Conservation (phyloP, 768 basidiomycete genomes). For the Chalciporus pseudorubinellus region DNA sequence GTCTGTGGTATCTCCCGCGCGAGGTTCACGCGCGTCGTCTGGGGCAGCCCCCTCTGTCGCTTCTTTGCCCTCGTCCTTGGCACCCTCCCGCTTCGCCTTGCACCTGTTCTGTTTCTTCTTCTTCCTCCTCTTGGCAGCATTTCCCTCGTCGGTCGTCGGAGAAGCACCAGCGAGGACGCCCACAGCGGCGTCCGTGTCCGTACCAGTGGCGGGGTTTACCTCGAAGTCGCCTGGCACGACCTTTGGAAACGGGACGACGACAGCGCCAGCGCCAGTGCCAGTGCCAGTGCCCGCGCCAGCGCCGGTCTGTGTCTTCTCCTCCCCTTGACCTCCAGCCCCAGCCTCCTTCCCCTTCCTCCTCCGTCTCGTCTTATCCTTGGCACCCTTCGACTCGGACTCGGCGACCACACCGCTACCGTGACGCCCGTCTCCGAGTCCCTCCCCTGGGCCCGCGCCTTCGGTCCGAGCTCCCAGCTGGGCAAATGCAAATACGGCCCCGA, state of each 20-base stretch:
- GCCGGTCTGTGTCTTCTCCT: not conserved
- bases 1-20: slow-evolving; percentile 19
- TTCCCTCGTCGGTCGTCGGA: no score
- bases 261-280: not conserved
- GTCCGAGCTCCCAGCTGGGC: not conserved
- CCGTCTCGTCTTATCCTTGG: no score
- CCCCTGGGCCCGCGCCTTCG: no score
- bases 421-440: no score
- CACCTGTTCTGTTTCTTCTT: slow-evolving; percentile 1
- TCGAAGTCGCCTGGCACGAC: slow-evolving; percentile 50
- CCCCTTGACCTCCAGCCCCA: not conserved
- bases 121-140: not conserved
- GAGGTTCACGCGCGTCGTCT: not conserved
- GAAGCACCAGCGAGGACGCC: no score
- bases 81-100: not conserved
- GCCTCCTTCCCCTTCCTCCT: not conserved
- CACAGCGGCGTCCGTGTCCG: not conserved
- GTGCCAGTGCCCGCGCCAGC: no score
- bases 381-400: no score
- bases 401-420: no score
- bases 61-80: slow-evolving; percentile 7
- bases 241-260: slow-evolving; percentile 36
- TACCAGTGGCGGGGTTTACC: not conserved
- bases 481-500: slow-evolving; percentile 20
- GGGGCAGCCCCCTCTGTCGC: not conserved